These are phyloP conservation scores for Kodamaea hsintzibuensis DNA, from an alignment of 805 yeast species.

Conservation along the genomic window DNA sequence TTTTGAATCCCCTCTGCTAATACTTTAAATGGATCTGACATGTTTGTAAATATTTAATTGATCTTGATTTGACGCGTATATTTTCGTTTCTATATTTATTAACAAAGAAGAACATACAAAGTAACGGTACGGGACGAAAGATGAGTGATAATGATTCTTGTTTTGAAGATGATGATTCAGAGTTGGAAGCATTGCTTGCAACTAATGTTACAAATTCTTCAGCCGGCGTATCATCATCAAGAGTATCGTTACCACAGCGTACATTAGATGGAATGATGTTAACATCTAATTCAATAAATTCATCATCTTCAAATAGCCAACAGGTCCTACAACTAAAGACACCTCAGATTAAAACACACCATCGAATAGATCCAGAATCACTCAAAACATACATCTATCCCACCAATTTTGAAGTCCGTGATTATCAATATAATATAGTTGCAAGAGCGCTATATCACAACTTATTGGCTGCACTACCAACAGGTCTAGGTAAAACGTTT, in stretches of 20 bases:
- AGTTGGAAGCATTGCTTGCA: constrained; percentile 5
- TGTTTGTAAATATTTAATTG: background rate
- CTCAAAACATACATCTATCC: constrained; percentile 69
- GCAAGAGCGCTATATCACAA: constrained; percentile 70
- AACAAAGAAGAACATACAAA: too few species aligned
- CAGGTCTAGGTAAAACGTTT: constrained; percentile 96
- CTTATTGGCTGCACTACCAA: constrained; percentile 86
- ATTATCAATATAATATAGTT: constrained; percentile 85
- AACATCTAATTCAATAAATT: background rate
- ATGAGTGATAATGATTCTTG: constrained; percentile 12
- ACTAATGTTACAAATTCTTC: background rate
- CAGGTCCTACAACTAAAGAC: background rate
- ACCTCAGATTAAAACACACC: constrained; percentile 11
- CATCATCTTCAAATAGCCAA: background rate
- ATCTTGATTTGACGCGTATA: background rate
- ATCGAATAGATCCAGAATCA: constrained; percentile 3
- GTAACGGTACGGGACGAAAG: background rate
- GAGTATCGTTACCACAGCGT: constrained; percentile 4
- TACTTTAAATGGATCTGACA: constrained; percentile 26
- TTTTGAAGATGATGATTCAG: constrained; percentile 13
- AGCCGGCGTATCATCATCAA: background rate
- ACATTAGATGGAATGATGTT: constrained; percentile 6
- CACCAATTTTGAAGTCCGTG: constrained; percentile 77
- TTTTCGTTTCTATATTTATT: background rate
- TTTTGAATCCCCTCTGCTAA: constrained; percentile 23